These are phyloP conservation scores for Penicillium maclennaniae DNA, from an alignment of 495 filamentous ascomycete genomes.

Conservation along the genomic window DNA sequence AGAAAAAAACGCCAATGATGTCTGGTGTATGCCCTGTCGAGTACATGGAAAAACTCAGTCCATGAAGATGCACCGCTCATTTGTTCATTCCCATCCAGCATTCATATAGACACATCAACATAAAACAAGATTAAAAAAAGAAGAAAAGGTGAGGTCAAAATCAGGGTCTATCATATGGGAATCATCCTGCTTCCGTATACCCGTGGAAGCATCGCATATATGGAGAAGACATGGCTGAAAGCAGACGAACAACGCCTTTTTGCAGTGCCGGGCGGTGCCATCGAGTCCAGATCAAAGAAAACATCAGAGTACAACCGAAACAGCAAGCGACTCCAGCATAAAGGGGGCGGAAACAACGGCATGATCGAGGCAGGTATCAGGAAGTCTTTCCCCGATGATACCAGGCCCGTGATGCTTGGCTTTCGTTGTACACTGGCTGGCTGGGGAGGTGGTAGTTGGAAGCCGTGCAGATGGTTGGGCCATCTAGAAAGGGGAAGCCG, in stretches of 20 bases:
- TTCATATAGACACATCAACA: constrained; percentile 2
- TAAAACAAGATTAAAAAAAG: neutral
- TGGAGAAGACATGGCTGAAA: neutral
- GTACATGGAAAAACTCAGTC: neutral
- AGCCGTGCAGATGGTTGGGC: neutral
- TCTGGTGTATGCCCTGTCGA: constrained; percentile 2
- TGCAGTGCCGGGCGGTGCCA: neutral
- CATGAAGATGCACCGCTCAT: constrained; percentile 1
- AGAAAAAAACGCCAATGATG: neutral
- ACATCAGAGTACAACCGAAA: neutral
- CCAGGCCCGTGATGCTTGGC: neutral
- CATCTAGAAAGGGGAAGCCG: constrained; percentile 42
- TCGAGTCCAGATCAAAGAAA: neutral
- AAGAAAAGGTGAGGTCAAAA: neutral
- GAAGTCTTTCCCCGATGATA: neutral
- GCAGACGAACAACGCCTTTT: constrained; percentile 6
- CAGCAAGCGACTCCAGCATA: neutral
- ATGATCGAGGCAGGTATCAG: neutral
- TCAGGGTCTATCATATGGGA: constrained; percentile 12
- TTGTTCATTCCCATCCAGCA: constrained; percentile 13
- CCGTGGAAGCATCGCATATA: neutral
- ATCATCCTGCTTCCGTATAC: constrained; percentile 9
- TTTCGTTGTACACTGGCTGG: neutral
- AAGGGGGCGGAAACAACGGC: too few species aligned
- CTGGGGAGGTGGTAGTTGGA: neutral